These are phyloP conservation scores for Moesziomyces globuligerus DNA, from an alignment of 1,284 basidiomycete species.

Conservation along the genomic window DNA sequence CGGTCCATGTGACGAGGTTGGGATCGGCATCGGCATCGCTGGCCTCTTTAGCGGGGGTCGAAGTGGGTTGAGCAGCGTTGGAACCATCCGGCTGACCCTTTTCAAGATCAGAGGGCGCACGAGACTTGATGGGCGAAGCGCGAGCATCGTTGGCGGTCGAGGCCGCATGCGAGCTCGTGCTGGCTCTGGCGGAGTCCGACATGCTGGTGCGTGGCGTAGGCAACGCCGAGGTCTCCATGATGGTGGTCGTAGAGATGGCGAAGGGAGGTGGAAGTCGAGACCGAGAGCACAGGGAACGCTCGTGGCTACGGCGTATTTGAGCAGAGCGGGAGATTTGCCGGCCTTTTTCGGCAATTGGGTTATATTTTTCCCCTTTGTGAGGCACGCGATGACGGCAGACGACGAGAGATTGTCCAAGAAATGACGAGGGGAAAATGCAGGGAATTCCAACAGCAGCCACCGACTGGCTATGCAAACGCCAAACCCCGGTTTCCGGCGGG, in stretches of 20 bases:
- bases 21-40: constrained; percentile 8
- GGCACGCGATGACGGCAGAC: background rate
- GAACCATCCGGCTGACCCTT: background rate
- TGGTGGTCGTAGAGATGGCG: constrained; percentile 2
- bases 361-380: too few species aligned
- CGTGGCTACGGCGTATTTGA: background rate
- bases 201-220: constrained; percentile 37
- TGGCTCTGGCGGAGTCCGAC: constrained; percentile 30
- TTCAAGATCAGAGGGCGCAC: constrained; percentile 19
- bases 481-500: background rate
- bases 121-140: constrained; percentile 7
- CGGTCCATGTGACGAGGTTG: constrained; percentile 41
- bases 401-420: background rate
- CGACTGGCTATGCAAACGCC: background rate
- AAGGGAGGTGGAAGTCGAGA: background rate
- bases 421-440: too few species aligned
- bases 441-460: background rate
- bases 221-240: constrained; percentile 27
- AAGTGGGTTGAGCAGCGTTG: background rate
- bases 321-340: too few species aligned
- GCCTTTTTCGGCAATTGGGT: too few species aligned
- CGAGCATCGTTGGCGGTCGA: constrained; percentile 11
- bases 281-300: background rate
- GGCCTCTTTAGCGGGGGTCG: background rate
- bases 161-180: constrained; percentile 25